Percentiles rank a stretch among this genome's conserved stretches.
phyloP scores from a whole-genome alignment of 1,139 yeast genomes.

The Taiozyma sp. region DNA sequence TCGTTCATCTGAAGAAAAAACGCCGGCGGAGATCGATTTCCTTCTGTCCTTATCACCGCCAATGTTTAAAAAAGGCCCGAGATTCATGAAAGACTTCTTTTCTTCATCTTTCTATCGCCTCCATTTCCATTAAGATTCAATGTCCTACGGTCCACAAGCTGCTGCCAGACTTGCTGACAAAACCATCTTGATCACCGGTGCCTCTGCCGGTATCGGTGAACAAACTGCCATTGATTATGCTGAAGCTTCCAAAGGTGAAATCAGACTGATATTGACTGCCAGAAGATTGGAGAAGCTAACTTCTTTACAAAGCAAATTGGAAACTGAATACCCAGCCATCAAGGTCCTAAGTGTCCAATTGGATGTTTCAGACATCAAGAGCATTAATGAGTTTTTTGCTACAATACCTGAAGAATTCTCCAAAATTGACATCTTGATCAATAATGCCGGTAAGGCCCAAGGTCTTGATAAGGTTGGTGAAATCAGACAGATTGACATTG shows the following conservation, averaged over 20 bases:
- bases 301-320: conserved; percentile 37
- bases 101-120: neutral
- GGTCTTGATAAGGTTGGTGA: conserved; percentile 59
- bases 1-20: neutral
- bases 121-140: neutral
- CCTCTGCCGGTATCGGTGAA: conserved; percentile 69
- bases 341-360: conserved; percentile 35
- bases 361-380: conserved; percentile 48
- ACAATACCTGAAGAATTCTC: conserved; percentile 40
- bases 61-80: neutral
- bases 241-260: conserved; percentile 52
- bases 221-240: conserved; percentile 67
- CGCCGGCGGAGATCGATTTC: neutral
- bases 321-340: conserved; percentile 36
- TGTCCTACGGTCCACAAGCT: conserved; percentile 47
- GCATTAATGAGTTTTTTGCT: conserved; percentile 42
- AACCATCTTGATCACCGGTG: conserved; percentile 66
- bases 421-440: conserved; percentile 53
- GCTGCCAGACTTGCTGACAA: conserved; percentile 45
- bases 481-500: conserved; percentile 44
- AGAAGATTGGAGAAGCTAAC: conserved; percentile 49
- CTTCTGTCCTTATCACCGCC: neutral
- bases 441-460: conserved; percentile 71
- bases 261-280: conserved; percentile 59
- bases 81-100: neutral